Conservation (phyloP, 345 rosid species). For the Heritiera fomes region DNA sequence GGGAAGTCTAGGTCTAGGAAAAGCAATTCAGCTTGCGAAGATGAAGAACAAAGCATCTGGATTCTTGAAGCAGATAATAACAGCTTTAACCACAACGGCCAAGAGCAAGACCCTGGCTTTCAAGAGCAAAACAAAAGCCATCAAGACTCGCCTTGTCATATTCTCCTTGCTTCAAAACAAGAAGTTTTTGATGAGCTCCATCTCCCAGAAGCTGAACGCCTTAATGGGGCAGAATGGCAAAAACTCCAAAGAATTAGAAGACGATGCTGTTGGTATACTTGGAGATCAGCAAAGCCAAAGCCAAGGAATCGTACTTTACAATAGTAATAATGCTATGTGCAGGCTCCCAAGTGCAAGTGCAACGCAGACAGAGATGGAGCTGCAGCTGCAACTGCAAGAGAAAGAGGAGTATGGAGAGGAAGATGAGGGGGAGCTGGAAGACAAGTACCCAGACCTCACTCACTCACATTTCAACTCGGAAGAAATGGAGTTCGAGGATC, state of each 20-base stretch:
- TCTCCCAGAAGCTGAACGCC: constrained; percentile 54
- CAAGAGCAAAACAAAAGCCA: constrained; percentile 56
- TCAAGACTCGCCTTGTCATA: constrained; percentile 60
- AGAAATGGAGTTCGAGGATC: constrained; percentile 39
- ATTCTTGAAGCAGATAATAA: constrained; percentile 45
- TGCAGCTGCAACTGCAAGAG: neutral
- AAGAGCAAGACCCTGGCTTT: constrained; percentile 53
- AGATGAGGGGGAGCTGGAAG: constrained; percentile 25
- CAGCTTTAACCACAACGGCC: constrained; percentile 34
- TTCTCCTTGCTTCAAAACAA: constrained; percentile 63
- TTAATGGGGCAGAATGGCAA: constrained; percentile 27
- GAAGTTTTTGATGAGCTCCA: constrained; percentile 46
- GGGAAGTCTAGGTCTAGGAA: neutral
- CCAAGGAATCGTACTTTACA: constrained; percentile 19
- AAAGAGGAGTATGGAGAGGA: constrained; percentile 3
- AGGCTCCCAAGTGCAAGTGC: neutral
- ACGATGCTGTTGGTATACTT: neutral
- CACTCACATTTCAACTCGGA: constrained; percentile 43
- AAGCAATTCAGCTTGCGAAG: neutral
- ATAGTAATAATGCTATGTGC: constrained; percentile 17
- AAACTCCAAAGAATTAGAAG: constrained; percentile 11
- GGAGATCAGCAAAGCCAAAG: constrained; percentile 18
- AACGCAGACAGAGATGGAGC: neutral
- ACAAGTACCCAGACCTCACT: constrained; percentile 55
- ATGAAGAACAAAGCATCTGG: constrained; percentile 49